These are phyloP conservation scores for Pulveroboletus sp. DNA, from an alignment of 768 basidiomycete genomes.

Conservation along the genomic window DNA sequence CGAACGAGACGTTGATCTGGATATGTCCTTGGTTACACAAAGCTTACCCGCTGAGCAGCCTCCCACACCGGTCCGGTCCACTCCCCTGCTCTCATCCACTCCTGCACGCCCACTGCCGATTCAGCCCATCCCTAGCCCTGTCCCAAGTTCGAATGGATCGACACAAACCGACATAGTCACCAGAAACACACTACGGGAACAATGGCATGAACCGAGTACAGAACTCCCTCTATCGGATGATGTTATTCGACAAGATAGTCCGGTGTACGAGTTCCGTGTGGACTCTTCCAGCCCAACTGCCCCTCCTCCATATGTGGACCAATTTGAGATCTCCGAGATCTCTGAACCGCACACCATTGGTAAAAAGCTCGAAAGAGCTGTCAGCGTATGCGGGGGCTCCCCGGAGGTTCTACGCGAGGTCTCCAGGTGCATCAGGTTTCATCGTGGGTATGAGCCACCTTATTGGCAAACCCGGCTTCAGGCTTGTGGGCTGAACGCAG, in stretches of 20 bases:
- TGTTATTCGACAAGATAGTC: slow-evolving; percentile 21
- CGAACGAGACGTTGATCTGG: neutral
- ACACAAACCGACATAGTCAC: neutral
- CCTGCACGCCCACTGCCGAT: slow-evolving; percentile 13
- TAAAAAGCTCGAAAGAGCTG: slow-evolving; percentile 19
- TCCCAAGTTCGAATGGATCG: slow-evolving; percentile 10
- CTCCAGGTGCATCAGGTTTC: slow-evolving; percentile 20
- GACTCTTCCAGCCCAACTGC: slow-evolving; percentile 1
- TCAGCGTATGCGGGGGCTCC: slow-evolving; percentile 16
- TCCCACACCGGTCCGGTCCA: slow-evolving; percentile 3
- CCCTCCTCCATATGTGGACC: slow-evolving; percentile 16
- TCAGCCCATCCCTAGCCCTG: slow-evolving; percentile 17
- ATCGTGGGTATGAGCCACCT: slow-evolving; percentile 23
- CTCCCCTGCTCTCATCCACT: neutral
- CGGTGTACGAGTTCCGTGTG: slow-evolving; percentile 7
- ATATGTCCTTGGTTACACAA: neutral
- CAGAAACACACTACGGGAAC: neutral
- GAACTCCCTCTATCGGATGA: slow-evolving; percentile 1
- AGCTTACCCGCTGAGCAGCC: neutral
- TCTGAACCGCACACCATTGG: slow-evolving; percentile 11
- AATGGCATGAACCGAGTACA: slow-evolving; percentile 1
- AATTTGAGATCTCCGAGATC: slow-evolving; percentile 1
- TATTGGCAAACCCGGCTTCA: slow-evolving; percentile 26
- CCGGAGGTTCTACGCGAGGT: slow-evolving; percentile 18
- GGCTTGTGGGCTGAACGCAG: slow-evolving; percentile 17